A percentile compares a stretch with the other conserved stretches of the same genome.
phyloP scores from a whole-genome alignment of 108 stramenopile genomes.

The Cyclotella distinguenda region DNA sequence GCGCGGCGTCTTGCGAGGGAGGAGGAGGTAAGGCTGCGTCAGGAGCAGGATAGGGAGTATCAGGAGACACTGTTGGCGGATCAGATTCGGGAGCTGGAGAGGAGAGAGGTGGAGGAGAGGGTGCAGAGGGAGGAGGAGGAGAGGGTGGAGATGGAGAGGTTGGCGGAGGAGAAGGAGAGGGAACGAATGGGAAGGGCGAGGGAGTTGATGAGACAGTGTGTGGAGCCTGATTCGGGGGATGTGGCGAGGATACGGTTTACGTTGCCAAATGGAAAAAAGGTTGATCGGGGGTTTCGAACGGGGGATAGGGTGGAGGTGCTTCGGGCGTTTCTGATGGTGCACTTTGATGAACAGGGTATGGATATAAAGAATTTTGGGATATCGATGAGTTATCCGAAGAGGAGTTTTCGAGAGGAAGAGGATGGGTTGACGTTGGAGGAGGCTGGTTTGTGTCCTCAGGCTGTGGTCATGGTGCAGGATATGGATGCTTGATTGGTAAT shows the following conservation, averaged over 20 bases:
- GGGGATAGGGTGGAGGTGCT: constrained; percentile 63
- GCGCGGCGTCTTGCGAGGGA: constrained; percentile 62
- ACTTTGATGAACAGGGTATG: constrained; percentile 67
- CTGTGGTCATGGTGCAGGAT: constrained; percentile 88
- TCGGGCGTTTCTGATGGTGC: constrained; percentile 66
- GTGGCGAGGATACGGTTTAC: constrained; percentile 67
- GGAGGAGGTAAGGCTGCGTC: constrained; percentile 68
- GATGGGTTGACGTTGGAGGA: constrained; percentile 66
- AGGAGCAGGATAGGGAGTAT: constrained; percentile 83
- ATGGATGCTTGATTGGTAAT: constrained; percentile 87
- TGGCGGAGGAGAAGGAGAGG: constrained; percentile 37
- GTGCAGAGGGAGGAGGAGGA: constrained; percentile 55
- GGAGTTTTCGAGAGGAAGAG: constrained; percentile 51
- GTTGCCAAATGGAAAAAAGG: constrained; percentile 71
- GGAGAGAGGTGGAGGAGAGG: constrained; percentile 26
- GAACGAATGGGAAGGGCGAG: constrained; percentile 51
- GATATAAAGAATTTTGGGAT: constrained; percentile 61
- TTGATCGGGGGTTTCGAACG: constrained; percentile 70
- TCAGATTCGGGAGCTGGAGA: constrained; percentile 48
- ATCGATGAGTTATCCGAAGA: constrained; percentile 77
- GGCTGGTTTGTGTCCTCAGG: constrained; percentile 71
- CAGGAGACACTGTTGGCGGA: constrained; percentile 74
- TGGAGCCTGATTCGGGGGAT: constrained; percentile 34
- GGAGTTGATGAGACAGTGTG: constrained; percentile 28
- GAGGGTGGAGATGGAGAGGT: constrained; percentile 35